Evolutionary conservation across 2,329 filamentous ascomycete species (phyloP).

Genomic region (Aciculosporium take): DNA sequence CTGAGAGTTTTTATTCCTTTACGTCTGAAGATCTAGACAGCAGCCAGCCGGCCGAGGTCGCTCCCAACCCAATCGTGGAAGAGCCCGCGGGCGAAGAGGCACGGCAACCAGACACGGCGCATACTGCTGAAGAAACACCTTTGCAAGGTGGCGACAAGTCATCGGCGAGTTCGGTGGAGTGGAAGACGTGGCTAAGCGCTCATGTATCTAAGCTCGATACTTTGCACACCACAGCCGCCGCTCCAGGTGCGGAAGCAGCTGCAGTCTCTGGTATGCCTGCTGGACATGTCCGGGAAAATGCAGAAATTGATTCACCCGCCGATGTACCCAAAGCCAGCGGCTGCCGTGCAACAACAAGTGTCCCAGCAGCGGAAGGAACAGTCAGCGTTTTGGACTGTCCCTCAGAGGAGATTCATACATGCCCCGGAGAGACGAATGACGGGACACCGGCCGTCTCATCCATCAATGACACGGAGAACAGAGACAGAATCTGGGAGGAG

Average conservation of each 20-base stretch:
- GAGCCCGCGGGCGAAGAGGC: neutral
- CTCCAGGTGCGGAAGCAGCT: neutral
- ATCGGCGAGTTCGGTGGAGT: slow-evolving; percentile 34
- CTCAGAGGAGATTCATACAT: neutral
- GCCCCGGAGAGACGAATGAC: neutral
- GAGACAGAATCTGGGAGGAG: neutral
- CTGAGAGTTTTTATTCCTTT: slow-evolving; percentile 36
- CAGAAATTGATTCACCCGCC: slow-evolving; percentile 30
- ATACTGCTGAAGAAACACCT: neutral
- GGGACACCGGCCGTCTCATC: neutral
- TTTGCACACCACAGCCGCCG: slow-evolving; percentile 5
- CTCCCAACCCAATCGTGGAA: neutral
- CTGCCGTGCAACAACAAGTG: neutral
- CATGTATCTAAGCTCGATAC: slow-evolving; percentile 34
- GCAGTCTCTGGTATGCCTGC: slow-evolving; percentile 6
- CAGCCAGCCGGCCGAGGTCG: neutral
- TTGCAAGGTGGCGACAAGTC: slow-evolving; percentile 23
- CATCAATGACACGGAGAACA: neutral
- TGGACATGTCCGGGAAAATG: slow-evolving; percentile 33
- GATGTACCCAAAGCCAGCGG: slow-evolving; percentile 1
- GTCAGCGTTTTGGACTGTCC: neutral
- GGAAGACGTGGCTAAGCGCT: slow-evolving; percentile 40
- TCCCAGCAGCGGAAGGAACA: neutral
- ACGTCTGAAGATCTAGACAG: slow-evolving; percentile 12
- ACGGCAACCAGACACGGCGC: neutral